These are phyloP conservation scores for Centrapalus pauciflorus DNA, from an alignment of 129 eudicot genomes.

Conservation along the genomic window DNA sequence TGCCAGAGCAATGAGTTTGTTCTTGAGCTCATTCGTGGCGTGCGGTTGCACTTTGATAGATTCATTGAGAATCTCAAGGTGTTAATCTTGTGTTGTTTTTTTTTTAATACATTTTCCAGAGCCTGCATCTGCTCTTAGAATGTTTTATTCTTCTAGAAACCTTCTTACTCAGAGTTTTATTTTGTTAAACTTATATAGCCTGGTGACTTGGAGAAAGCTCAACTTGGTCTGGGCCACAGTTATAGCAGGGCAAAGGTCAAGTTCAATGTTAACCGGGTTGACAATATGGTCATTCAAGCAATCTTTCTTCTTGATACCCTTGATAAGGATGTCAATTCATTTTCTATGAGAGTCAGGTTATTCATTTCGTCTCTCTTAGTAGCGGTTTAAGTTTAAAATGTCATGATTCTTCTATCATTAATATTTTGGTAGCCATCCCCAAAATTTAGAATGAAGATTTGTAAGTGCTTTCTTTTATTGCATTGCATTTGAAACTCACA, in stretches of 20 bases:
- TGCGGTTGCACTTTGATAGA: constrained; percentile 72
- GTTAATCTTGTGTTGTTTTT: not conserved
- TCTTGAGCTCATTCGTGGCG: constrained; percentile 84
- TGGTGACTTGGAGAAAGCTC: constrained; percentile 97
- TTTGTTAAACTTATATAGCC: constrained; percentile 37
- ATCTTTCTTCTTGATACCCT: constrained; percentile 94
- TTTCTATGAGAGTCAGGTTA: constrained; percentile 97
- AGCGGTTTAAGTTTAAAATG: not conserved
- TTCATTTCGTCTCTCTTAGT: not conserved
- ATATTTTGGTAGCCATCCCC: no score
- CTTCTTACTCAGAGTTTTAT: not conserved
- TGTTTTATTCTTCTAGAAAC: not conserved
- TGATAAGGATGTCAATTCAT: constrained; percentile 86
- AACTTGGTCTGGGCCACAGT: constrained; percentile 90
- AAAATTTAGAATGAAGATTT: not conserved
- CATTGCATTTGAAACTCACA: not conserved
- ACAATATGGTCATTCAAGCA: constrained; percentile 96
- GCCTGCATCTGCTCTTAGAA: not conserved
- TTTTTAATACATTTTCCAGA: not conserved
- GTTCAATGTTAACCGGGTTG: constrained; percentile 94
- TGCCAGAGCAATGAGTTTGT: constrained; percentile 90
- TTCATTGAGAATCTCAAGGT: constrained; percentile 83
- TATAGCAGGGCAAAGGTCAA: constrained; percentile 97
- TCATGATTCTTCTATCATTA: not conserved
- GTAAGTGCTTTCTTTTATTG: not conserved